phyloP scores from a whole-genome alignment of 2,329 filamentous ascomycete genomes.

The Colletotrichum brevisporum region DNA sequence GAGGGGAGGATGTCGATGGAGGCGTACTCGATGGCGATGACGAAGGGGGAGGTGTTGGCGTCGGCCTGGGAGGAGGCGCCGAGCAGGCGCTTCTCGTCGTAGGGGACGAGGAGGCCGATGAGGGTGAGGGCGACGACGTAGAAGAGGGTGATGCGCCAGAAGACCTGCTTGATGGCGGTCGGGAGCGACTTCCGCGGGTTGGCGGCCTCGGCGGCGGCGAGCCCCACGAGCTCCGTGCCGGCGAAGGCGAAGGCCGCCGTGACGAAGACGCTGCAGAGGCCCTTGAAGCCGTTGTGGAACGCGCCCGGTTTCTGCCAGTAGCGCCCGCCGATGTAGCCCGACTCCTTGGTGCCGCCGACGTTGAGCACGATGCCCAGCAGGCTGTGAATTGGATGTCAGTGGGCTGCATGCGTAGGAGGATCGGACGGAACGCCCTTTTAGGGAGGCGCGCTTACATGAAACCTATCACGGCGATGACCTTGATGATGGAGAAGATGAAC shows the following conservation, averaged over 20 bases:
- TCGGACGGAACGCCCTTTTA: slow-evolving; percentile 2
- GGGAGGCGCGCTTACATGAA: slow-evolving; percentile 76
- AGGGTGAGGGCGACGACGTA: slow-evolving; percentile 87
- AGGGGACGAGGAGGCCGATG: slow-evolving; percentile 86
- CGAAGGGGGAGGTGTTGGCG: slow-evolving; percentile 87
- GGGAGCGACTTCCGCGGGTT: slow-evolving; percentile 87
- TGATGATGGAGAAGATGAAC: slow-evolving; percentile 88
- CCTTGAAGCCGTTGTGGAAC: slow-evolving; percentile 87
- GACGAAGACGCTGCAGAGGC: slow-evolving; percentile 83
- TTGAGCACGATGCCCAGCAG: slow-evolving; percentile 90
- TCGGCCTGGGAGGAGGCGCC: slow-evolving; percentile 63
- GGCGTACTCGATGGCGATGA: slow-evolving; percentile 90
- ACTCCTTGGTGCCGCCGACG: slow-evolving; percentile 80
- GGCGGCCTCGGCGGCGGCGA: slow-evolving; percentile 83
- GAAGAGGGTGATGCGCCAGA: slow-evolving; percentile 94
- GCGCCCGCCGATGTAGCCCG: slow-evolving; percentile 83
- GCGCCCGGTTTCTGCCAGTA: slow-evolving; percentile 88
- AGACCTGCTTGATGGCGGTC: slow-evolving; percentile 91
- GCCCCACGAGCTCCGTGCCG: slow-evolving; percentile 81
- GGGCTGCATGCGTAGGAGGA: not conserved
- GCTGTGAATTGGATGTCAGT: slow-evolving; percentile 54
- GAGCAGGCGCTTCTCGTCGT: slow-evolving; percentile 75
- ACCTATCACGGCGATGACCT: slow-evolving; percentile 87
- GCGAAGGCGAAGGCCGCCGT: slow-evolving; percentile 83
- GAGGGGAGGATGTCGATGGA: slow-evolving; percentile 86